phyloP scores from a whole-genome alignment of 2,329 filamentous ascomycete species.

The Fusarium protoensiforme region DNA sequence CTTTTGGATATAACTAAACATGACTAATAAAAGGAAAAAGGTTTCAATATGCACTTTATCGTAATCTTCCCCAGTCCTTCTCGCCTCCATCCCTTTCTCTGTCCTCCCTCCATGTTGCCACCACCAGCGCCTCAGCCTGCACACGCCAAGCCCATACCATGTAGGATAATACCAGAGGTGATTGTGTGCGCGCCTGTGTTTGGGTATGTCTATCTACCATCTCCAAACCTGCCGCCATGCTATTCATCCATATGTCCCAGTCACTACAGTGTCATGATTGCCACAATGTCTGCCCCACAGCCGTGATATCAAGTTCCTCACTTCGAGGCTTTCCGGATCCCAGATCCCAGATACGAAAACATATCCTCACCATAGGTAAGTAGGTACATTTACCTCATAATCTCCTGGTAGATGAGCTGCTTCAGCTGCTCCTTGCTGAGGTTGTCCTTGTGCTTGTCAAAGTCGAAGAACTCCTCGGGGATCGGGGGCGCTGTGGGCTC shows the following conservation, averaged over 20 bases:
- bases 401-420: conserved; percentile 97
- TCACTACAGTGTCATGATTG: conserved; percentile 15
- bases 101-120: conserved; percentile 1
- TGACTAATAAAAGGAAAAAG: conserved; percentile 25
- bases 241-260: conserved; percentile 17
- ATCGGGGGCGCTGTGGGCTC: conserved; percentile 97
- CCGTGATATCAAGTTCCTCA: not conserved
- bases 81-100: conserved; percentile 14
- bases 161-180: conserved; percentile 15
- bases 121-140: conserved; percentile 19
- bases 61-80: conserved; percentile 11
- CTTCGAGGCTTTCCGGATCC: conserved; percentile 8
- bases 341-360: conserved; percentile 15
- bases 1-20: conserved; percentile 34
- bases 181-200: conserved; percentile 20
- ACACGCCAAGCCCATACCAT: conserved; percentile 18
- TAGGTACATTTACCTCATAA: conserved; percentile 69
- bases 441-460: conserved; percentile 99
- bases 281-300: conserved; percentile 3
- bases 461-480: conserved; percentile 99
- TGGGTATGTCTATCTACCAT: conserved; percentile 35
- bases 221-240: conserved; percentile 28
- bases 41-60: conserved; percentile 32
- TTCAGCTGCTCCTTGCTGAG: conserved; percentile 98
- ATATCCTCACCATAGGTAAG: not conserved